A percentile compares a stretch with the other conserved stretches of the same genome.
These are phyloP conservation scores for Entelexis paramagnoliae DNA, from an alignment of 1,139 yeast genomes.

Conservation along the genomic window DNA sequence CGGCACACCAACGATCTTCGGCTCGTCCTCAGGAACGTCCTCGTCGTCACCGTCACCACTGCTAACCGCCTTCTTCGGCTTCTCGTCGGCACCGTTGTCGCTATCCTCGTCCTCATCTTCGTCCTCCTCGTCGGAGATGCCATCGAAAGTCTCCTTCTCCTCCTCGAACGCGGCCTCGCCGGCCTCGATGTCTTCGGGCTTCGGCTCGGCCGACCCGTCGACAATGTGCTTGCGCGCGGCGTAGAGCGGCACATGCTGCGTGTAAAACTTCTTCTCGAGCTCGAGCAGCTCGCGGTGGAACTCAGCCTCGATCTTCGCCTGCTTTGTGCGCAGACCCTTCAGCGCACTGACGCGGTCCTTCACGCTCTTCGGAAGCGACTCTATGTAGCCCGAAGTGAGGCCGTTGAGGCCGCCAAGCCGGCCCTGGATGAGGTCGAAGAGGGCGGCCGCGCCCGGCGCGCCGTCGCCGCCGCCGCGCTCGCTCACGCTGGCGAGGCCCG, in stretches of 20 bases:
- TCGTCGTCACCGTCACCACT: slow-evolving; percentile 26
- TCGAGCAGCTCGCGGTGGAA: slow-evolving; percentile 83
- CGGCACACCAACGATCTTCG: slow-evolving; percentile 65
- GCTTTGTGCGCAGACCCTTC: slow-evolving; percentile 73
- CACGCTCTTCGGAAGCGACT: slow-evolving; percentile 60
- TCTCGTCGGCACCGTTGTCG: slow-evolving; percentile 34
- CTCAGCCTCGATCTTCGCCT: slow-evolving; percentile 75
- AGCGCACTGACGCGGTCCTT: slow-evolving; percentile 72
- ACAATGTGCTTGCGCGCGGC: slow-evolving; percentile 64
- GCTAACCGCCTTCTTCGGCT: neutral
- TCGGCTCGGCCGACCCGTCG: slow-evolving; percentile 66
- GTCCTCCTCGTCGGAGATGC: slow-evolving; percentile 40
- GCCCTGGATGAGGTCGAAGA: slow-evolving; percentile 81
- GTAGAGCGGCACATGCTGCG: slow-evolving; percentile 67
- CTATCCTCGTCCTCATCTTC: slow-evolving; percentile 39
- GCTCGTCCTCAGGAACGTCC: slow-evolving; percentile 38
- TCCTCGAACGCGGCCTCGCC: slow-evolving; percentile 57
- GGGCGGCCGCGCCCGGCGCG: slow-evolving; percentile 54
- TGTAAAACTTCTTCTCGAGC: slow-evolving; percentile 71
- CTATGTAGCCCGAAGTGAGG: slow-evolving; percentile 76
- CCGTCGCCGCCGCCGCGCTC: slow-evolving; percentile 45
- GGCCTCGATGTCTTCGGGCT: slow-evolving; percentile 60
- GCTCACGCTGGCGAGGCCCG: slow-evolving; percentile 58
- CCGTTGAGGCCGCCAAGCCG: slow-evolving; percentile 80
- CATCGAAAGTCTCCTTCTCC: slow-evolving; percentile 34